Base-by-base conservation (phyloP, 2,329 filamentous ascomycete species). In the Blastomyces silverae region DNA sequence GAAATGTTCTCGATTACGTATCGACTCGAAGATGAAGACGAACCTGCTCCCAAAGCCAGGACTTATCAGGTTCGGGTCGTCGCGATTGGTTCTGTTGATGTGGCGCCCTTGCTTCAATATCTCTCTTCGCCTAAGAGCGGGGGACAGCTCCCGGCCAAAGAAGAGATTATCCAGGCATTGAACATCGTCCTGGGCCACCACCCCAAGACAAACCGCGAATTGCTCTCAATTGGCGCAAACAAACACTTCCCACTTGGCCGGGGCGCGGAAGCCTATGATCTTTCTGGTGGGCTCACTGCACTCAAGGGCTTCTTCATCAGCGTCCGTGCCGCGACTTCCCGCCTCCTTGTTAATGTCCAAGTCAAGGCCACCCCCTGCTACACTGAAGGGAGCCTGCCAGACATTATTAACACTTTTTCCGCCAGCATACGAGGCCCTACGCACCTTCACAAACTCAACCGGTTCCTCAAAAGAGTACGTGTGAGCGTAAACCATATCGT, bases 271-370 rank as follows among this genome's bases (percentile, higher is more conserved):
- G 46, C 17, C 8, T 66, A 34, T 25, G 70, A 78, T 39, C 77
- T 88, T 1, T 79, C 79, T 2, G 76, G 72, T 13, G 84, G 84
- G 0, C 75, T 89, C 0, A 77, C 83, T 59, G 85, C 85, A 10
- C 72, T 86, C 3, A 80, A 85, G 53, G 87, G 87, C 0, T 89
- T 84, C 73, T 88, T 84, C 70, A 78, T 84, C 13, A 87, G 84
- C 69, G 82, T 86, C 39, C 83, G 87, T 5, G 81, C 84, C 1
- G 82, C 84, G 2, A 83, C 84, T 17, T 81, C 80, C 50, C 79
- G 85, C 3, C 75, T 88, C 4, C 71, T 89, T 0, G 72, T 88
- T 15, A 89, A 89, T 64, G 76, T 88, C 2, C 87, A 89, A 65
- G 84, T 88, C 34, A 84, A 84, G 10, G 82, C 83, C 56, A 79